phyloP scores from a whole-genome alignment of 768 basidiomycete species.

The Lactarius sanguifluus region DNA sequence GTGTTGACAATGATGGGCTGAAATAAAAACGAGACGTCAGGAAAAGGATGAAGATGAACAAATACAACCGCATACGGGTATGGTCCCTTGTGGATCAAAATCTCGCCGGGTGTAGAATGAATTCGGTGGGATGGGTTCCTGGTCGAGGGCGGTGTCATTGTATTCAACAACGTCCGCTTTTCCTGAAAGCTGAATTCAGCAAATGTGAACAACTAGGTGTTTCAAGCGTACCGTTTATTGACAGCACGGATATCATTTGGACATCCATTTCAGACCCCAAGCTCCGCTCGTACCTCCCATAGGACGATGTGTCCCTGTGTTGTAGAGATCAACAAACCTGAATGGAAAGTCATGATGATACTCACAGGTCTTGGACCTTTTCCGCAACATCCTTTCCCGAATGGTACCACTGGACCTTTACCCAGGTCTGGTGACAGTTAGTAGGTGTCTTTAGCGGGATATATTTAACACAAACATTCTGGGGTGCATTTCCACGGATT shows the following conservation, averaged over 20 bases:
- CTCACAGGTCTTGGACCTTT: not conserved
- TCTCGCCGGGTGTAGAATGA: conserved; percentile 19
- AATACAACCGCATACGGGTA: not conserved
- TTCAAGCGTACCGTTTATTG: conserved; percentile 12
- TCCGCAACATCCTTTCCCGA: conserved; percentile 23
- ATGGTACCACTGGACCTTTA: conserved; percentile 10
- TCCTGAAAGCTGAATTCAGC: conserved; percentile 9
- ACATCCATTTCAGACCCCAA: not conserved
- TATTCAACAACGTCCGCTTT: conserved; percentile 11
- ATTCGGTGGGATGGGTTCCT: conserved; percentile 9
- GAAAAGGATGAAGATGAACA: not conserved
- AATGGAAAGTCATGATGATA: not conserved
- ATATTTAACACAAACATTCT: not conserved
- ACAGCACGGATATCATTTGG: conserved; percentile 9
- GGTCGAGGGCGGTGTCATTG: conserved; percentile 6
- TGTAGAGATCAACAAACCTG: not conserved
- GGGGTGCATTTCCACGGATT: conserved; percentile 20
- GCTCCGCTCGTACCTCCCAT: conserved; percentile 25
- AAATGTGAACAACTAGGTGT: no score
- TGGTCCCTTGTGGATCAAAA: not conserved
- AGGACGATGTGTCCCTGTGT: conserved; percentile 10
- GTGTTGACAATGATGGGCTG: not conserved
- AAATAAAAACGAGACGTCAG: not conserved
- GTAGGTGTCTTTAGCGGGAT: not conserved
- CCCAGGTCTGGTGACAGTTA: conserved; percentile 14